phyloP scores from a whole-genome alignment of 2,329 filamentous ascomycete species.

The Exophiala bonariae region DNA sequence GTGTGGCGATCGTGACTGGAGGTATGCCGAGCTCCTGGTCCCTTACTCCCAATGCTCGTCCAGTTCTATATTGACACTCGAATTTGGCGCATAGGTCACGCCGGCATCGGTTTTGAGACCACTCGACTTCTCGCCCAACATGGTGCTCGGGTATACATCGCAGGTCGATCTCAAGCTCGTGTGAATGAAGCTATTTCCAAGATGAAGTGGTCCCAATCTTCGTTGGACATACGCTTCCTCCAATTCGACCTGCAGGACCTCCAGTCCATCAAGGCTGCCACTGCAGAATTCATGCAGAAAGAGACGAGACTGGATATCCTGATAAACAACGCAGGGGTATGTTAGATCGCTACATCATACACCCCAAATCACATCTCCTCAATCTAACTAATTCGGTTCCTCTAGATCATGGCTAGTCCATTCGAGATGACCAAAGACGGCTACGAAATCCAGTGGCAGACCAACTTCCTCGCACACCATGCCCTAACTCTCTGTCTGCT shows the following conservation, averaged over 20 bases:
- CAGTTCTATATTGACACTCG: not conserved
- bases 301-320: slow-evolving; percentile 34
- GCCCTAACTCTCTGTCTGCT: slow-evolving; percentile 40
- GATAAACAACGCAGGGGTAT: slow-evolving; percentile 28
- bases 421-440: slow-evolving; percentile 37
- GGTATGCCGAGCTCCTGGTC: not conserved
- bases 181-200: slow-evolving; percentile 37
- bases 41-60: not conserved
- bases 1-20: not conserved
- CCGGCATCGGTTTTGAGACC: slow-evolving; percentile 1
- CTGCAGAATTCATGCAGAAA: slow-evolving; percentile 26
- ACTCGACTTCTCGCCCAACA: slow-evolving; percentile 41
- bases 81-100: not conserved
- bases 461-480: slow-evolving; percentile 47
- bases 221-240: slow-evolving; percentile 37
- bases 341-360: no score
- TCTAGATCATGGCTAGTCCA: slow-evolving; percentile 28
- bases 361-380: not conserved
- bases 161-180: slow-evolving; percentile 37
- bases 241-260: slow-evolving; percentile 29
- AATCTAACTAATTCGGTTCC: not conserved
- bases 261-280: slow-evolving; percentile 49
- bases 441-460: slow-evolving; percentile 43
- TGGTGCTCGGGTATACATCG: slow-evolving; percentile 46
- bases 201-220: slow-evolving; percentile 31